These are phyloP conservation scores for Tricholoma saponaceum DNA, from an alignment of 768 basidiomycete genomes.

Conservation along the genomic window DNA sequence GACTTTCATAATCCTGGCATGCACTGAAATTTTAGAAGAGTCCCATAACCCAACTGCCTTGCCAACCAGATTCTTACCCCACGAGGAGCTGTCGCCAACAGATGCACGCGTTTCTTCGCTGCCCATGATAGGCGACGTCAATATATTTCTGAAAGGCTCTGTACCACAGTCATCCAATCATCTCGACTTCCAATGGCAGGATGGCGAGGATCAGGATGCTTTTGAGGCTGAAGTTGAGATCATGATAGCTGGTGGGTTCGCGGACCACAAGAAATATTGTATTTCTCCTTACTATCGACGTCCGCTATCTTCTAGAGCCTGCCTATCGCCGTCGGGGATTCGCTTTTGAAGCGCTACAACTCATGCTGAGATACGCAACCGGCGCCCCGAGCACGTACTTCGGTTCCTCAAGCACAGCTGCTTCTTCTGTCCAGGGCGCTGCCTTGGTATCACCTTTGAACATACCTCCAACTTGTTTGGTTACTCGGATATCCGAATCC, in stretches of 20 bases:
- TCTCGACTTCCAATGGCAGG: slow-evolving; percentile 11
- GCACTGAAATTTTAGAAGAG: slow-evolving; percentile 18
- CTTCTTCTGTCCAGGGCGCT: neutral
- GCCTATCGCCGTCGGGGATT: slow-evolving; percentile 66
- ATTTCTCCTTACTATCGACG: neutral
- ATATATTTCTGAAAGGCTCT: slow-evolving; percentile 74
- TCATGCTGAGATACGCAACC: slow-evolving; percentile 69
- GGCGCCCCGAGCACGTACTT: slow-evolving; percentile 30
- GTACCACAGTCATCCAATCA: slow-evolving; percentile 13
- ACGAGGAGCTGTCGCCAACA: slow-evolving; percentile 16
- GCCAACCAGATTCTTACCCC: slow-evolving; percentile 6
- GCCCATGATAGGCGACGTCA: slow-evolving; percentile 90
- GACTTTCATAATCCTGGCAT: slow-evolving; percentile 83
- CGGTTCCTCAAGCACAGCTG: neutral
- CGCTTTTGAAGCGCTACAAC: slow-evolving; percentile 57
- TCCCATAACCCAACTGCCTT: neutral
- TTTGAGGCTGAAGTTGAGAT: slow-evolving; percentile 84
- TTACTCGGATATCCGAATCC: slow-evolving; percentile 65
- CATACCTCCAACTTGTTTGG: slow-evolving; percentile 42
- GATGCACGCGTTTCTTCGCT: slow-evolving; percentile 30
- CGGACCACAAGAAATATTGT: neutral
- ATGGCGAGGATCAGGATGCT: slow-evolving; percentile 31
- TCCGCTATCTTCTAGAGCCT: slow-evolving; percentile 41
- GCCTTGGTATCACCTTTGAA: slow-evolving; percentile 30
- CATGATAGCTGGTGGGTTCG: slow-evolving; percentile 78